These are phyloP conservation scores for Moniliophthora roreri DNA, from an alignment of 1,284 basidiomycete genomes.

Conservation along the genomic window DNA sequence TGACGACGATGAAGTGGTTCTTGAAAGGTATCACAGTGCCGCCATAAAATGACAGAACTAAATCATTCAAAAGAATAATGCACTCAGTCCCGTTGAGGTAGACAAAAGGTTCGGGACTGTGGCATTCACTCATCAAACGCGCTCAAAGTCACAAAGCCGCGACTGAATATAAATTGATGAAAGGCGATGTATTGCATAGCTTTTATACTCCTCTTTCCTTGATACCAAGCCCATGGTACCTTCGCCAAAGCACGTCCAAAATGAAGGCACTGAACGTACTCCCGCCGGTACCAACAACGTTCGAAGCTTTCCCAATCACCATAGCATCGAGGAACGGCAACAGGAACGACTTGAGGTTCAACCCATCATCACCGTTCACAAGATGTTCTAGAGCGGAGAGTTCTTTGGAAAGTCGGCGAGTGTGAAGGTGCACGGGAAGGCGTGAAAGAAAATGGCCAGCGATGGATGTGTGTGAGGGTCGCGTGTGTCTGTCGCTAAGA, in stretches of 20 bases:
- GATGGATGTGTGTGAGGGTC: constrained; percentile 44
- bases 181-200: background rate
- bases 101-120: too few relatives aligned
- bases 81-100: too few relatives aligned
- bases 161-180: background rate
- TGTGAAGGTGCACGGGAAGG: constrained; percentile 74
- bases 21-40: too few relatives aligned
- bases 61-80: too few relatives aligned
- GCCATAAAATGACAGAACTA: too few relatives aligned
- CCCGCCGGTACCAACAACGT: constrained; percentile 63
- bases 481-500: constrained; percentile 67
- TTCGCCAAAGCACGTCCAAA: constrained; percentile 64
- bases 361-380: constrained; percentile 52
- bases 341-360: constrained; percentile 49
- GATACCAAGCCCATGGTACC: constrained; percentile 52
- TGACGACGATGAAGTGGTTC: too few relatives aligned
- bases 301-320: constrained; percentile 55
- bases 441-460: constrained; percentile 47
- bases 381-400: constrained; percentile 39
- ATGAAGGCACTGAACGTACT: constrained; percentile 77
- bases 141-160: background rate
- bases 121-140: too few relatives aligned
- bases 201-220: constrained; percentile 47
- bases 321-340: constrained; percentile 71
- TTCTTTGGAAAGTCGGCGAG: constrained; percentile 53